A percentile compares a stretch with the other conserved stretches of the same genome.
Evolutionary conservation across 164 flowering plant species (phyloP).

Genomic region (Stephania yunnanensis): DNA sequence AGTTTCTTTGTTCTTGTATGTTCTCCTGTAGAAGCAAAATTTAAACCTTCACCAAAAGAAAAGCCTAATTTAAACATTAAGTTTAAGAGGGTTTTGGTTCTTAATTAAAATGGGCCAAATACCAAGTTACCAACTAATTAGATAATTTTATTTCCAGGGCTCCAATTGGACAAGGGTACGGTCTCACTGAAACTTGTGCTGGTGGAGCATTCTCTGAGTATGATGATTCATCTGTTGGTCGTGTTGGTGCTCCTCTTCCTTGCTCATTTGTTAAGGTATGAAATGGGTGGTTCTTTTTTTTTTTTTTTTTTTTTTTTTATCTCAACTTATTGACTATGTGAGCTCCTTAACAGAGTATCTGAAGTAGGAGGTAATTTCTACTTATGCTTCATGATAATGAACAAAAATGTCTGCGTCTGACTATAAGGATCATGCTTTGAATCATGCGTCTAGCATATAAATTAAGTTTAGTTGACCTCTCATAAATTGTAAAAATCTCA

Average conservation of each 20-base stretch:
- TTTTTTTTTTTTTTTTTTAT: background rate
- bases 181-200: slow-evolving; percentile 96
- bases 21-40: no score
- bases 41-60: no score
- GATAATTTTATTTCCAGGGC: slow-evolving; percentile 42
- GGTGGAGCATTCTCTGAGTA: slow-evolving; percentile 88
- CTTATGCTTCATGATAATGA: no score
- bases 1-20: no score
- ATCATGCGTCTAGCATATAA: no score
- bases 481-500: no score
- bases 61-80: background rate
- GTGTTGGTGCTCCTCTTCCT: slow-evolving; percentile 98
- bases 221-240: slow-evolving; percentile 91
- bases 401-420: background rate
- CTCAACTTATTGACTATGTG: background rate
- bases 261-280: slow-evolving; percentile 79
- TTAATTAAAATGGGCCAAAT: background rate
- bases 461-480: no score
- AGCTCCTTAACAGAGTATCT: background rate
- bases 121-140: background rate
- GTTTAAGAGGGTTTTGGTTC: background rate
- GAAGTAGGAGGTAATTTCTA: no score
- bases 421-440: background rate
- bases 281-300: background rate
- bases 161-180: slow-evolving; percentile 98